Conservation (phyloP, 805 yeast genomes). For the Nakazawaea ishiwadae region DNA sequence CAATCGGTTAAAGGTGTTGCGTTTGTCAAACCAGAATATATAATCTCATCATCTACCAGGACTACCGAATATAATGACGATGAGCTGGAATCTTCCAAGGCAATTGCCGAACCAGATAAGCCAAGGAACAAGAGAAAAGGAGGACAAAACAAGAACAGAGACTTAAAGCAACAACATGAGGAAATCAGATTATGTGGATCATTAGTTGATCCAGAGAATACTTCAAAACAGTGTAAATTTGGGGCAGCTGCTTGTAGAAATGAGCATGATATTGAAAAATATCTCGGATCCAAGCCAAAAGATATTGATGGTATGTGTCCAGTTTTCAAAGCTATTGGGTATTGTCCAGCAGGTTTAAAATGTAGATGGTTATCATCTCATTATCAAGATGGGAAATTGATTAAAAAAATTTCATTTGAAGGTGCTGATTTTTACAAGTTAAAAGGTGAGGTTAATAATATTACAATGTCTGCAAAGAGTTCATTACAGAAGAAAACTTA, state of each 20-base stretch:
- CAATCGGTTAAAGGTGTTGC: constrained; percentile 60
- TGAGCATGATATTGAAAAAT: constrained; percentile 68
- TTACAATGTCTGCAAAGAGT: constrained; percentile 40
- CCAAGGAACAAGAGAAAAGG: constrained; percentile 36
- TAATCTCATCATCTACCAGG: constrained; percentile 29
- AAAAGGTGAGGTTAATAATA: constrained; percentile 59
- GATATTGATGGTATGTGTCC: constrained; percentile 85
- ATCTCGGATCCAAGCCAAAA: constrained; percentile 57
- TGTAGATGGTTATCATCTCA: constrained; percentile 89
- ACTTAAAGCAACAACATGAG: constrained; percentile 64
- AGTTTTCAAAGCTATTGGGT: constrained; percentile 74
- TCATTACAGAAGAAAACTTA: constrained; percentile 58
- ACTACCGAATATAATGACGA: constrained; percentile 34
- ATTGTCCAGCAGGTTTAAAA: constrained; percentile 88
- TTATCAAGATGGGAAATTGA: constrained; percentile 39
- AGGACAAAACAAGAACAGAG: constrained; percentile 85
- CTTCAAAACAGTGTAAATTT: constrained; percentile 47
- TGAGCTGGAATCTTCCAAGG: constrained; percentile 39
- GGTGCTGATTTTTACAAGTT: constrained; percentile 37
- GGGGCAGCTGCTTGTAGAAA: constrained; percentile 72
- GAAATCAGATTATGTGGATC: constrained; percentile 61
- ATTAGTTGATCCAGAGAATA: constrained; percentile 51
- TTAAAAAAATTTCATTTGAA: constrained; percentile 19
- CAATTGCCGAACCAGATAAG: constrained; percentile 25
- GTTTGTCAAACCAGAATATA: constrained; percentile 66